Percentiles rank a stretch among this genome's conserved stretches.
phyloP scores from a whole-genome alignment of 1,284 basidiomycete species.

The Cryptococcus wingfieldii region DNA sequence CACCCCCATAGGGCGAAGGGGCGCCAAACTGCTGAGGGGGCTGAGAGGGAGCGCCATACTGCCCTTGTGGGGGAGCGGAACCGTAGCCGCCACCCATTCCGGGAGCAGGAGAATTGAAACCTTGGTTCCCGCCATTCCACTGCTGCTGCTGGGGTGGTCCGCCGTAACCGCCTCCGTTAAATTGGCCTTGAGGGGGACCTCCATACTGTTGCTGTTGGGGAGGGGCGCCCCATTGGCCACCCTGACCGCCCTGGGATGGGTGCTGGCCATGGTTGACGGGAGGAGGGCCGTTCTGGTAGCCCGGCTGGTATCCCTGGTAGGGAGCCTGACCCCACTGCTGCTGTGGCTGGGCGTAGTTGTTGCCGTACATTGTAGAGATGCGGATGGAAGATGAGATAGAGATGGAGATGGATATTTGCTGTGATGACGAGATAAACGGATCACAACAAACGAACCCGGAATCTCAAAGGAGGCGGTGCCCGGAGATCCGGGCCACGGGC shows the following conservation, averaged over 20 bases:
- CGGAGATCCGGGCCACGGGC: too few species aligned
- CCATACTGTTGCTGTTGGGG: slow-evolving; percentile 14
- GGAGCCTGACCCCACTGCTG: slow-evolving; percentile 10
- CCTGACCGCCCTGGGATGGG: background rate
- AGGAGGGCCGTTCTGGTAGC: slow-evolving; percentile 2
- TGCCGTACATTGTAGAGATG: slow-evolving; percentile 12
- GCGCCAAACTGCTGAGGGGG: slow-evolving; percentile 15
- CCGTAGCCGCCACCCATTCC: slow-evolving; percentile 8
- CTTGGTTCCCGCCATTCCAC: slow-evolving; percentile 1
- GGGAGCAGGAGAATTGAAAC: slow-evolving; percentile 9
- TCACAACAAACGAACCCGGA: too few species aligned
- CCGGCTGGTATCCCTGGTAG: slow-evolving; percentile 3
- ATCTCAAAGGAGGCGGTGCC: too few species aligned
- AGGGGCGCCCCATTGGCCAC: slow-evolving; percentile 1
- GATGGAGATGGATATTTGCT: background rate
- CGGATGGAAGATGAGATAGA: background rate
- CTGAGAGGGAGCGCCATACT: slow-evolving; percentile 16
- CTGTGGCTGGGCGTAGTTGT: slow-evolving; percentile 10
- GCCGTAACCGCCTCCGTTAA: slow-evolving; percentile 11
- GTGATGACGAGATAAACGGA: background rate
- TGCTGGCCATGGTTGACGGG: background rate
- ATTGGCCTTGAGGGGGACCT: slow-evolving; percentile 4
- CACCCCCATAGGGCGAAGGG: slow-evolving; percentile 10
- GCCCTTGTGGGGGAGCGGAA: slow-evolving; percentile 2
- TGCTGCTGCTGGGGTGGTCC: slow-evolving; percentile 17